phyloP scores from a whole-genome alignment of 2,329 filamentous ascomycete genomes.

The Diaporthe citri region DNA sequence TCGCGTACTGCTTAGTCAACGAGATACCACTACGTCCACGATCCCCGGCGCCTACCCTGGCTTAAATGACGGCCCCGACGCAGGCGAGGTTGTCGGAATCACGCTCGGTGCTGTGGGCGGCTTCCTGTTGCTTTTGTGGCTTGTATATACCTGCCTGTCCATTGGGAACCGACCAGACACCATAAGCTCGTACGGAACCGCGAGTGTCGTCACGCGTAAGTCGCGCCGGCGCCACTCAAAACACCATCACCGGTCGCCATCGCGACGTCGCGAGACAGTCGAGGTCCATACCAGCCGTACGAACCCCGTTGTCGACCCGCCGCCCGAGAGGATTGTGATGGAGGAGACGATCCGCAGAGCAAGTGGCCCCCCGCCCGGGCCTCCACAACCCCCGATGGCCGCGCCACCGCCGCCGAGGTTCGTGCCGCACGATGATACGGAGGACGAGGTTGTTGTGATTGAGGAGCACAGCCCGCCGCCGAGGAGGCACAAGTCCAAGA shows the following conservation, averaged over 20 bases:
- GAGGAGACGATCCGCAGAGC: slow-evolving; percentile 45
- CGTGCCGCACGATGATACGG: slow-evolving; percentile 42
- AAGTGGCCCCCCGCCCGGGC: slow-evolving; percentile 37
- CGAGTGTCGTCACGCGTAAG: slow-evolving; percentile 44
- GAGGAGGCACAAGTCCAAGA: slow-evolving; percentile 43
- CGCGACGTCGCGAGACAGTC: slow-evolving; percentile 44
- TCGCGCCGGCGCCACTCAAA: slow-evolving; percentile 41
- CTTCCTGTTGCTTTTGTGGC: slow-evolving; percentile 51
- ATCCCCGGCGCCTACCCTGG: slow-evolving; percentile 49
- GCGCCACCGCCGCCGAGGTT: slow-evolving; percentile 33
- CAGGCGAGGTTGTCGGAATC: slow-evolving; percentile 57
- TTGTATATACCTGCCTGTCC: slow-evolving; percentile 51
- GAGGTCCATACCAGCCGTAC: slow-evolving; percentile 45
- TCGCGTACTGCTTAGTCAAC: slow-evolving; percentile 41
- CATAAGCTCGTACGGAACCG: slow-evolving; percentile 42
- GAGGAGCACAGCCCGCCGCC: slow-evolving; percentile 50
- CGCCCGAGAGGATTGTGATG: slow-evolving; percentile 46
- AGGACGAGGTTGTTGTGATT: slow-evolving; percentile 52
- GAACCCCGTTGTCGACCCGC: not conserved
- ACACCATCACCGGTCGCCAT: slow-evolving; percentile 39
- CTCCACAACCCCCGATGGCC: slow-evolving; percentile 32
- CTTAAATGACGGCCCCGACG: slow-evolving; percentile 44
- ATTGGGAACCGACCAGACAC: slow-evolving; percentile 44
- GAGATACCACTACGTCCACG: slow-evolving; percentile 44
- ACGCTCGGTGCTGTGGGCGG: slow-evolving; percentile 58